These are phyloP conservation scores for Leccinum rimulosum DNA, from an alignment of 768 basidiomycete genomes.

Conservation along the genomic window DNA sequence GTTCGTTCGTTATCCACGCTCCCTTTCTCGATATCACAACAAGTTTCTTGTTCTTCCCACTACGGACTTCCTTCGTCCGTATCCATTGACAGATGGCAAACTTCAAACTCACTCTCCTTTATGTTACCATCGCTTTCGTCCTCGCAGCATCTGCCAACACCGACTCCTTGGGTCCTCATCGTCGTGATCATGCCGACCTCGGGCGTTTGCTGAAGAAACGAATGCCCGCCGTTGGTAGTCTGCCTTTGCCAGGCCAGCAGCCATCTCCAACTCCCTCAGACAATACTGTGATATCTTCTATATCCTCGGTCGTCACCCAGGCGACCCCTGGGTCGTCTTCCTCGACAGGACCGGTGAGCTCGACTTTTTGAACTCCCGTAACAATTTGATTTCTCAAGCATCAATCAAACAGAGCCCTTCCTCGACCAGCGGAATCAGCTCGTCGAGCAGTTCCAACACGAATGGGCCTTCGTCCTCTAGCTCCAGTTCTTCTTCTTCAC, in stretches of 20 bases:
- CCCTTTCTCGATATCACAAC: slow-evolving; percentile 4
- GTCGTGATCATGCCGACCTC: slow-evolving; percentile 54
- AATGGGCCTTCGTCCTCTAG: slow-evolving; percentile 12
- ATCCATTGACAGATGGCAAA: slow-evolving; percentile 44
- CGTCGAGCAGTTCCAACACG: slow-evolving; percentile 9
- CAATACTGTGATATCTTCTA: background rate
- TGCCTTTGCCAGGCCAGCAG: slow-evolving; percentile 8
- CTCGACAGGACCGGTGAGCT: slow-evolving; percentile 23
- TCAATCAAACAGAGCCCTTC: slow-evolving; percentile 13
- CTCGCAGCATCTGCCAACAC: slow-evolving; percentile 46
- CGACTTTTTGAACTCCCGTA: background rate
- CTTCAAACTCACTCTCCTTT: slow-evolving; percentile 62
- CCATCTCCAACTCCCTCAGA: slow-evolving; percentile 13
- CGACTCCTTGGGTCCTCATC: slow-evolving; percentile 40
- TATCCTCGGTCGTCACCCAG: slow-evolving; percentile 7
- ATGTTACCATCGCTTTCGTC: slow-evolving; percentile 52
- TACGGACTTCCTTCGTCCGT: background rate
- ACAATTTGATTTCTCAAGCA: slow-evolving; percentile 2
- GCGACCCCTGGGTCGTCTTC: slow-evolving; percentile 12
- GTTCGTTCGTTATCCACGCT: slow-evolving; percentile 14
- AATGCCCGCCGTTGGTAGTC: slow-evolving; percentile 24
- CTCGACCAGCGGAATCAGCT: slow-evolving; percentile 2
- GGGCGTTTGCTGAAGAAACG: slow-evolving; percentile 74
- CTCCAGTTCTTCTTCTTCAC: slow-evolving; percentile 19
- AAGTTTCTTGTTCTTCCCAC: background rate